Conservation (phyloP, 139 green algal genomes). For the Zygnema cylindricum region DNA sequence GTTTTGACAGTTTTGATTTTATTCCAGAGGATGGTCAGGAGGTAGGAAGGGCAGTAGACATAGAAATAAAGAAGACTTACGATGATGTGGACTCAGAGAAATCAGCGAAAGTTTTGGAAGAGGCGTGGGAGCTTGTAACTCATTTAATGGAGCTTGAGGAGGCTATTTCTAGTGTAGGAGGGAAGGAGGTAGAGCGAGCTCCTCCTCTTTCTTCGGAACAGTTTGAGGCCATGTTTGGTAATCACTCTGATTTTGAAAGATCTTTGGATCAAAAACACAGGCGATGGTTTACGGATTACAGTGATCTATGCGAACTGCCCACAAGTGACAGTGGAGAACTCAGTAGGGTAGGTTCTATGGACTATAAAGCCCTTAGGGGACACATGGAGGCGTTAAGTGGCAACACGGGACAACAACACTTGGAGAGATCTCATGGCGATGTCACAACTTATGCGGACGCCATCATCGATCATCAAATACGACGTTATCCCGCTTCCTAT, state of each 20-base stretch:
- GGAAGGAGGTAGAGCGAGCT: neutral
- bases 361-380: too few relatives aligned
- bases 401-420: too few relatives aligned
- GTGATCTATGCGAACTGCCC: neutral
- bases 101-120: neutral
- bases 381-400: too few relatives aligned
- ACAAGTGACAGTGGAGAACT: neutral
- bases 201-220: neutral
- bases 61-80: too few relatives aligned
- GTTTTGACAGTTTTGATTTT: neutral
- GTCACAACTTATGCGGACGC: neutral
- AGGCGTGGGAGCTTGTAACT: neutral
- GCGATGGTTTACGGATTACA: neutral
- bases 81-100: neutral
- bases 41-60: too few relatives aligned
- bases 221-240: neutral
- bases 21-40: neutral
- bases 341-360: neutral
- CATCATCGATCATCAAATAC: too few relatives aligned
- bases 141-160: neutral
- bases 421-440: neutral
- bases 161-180: neutral
- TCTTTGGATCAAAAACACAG: neutral
- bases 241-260: neutral
- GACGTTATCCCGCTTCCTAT: too few relatives aligned